Evolutionary conservation across 2,329 filamentous ascomycete species (phyloP).

Genomic region (Alternaria gansuensis): DNA sequence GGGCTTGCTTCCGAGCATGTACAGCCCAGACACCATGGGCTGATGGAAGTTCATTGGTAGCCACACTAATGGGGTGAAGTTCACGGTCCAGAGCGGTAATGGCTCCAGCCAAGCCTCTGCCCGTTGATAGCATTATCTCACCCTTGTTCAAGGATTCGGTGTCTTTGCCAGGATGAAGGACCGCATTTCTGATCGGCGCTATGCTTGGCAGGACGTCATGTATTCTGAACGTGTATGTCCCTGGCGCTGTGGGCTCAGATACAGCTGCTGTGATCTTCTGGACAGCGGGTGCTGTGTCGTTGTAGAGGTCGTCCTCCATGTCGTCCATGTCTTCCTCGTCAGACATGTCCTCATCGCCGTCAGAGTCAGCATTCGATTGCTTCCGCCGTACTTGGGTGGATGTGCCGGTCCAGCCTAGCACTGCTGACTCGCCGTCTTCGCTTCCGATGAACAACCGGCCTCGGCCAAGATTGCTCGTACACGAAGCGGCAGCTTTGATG

Average conservation of each 20-base stretch:
- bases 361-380: conserved; percentile 68
- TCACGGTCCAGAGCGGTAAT: conserved; percentile 80
- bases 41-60: conserved; percentile 75
- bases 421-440: conserved; percentile 79
- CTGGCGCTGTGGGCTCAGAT: conserved; percentile 60
- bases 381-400: conserved; percentile 67
- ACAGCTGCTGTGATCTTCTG: conserved; percentile 52
- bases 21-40: conserved; percentile 85
- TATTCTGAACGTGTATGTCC: conserved; percentile 75
- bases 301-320: conserved; percentile 69
- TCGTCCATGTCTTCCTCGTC: conserved; percentile 67
- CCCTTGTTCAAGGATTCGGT: conserved; percentile 47
- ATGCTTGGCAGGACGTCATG: conserved; percentile 81
- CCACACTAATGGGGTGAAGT: conserved; percentile 76
- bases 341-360: conserved; percentile 57
- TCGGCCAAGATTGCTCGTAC: conserved; percentile 72
- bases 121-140: conserved; percentile 66
- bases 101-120: conserved; percentile 71
- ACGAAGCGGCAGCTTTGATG: conserved; percentile 71
- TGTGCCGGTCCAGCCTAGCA: conserved; percentile 79
- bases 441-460: conserved; percentile 84
- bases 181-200: conserved; percentile 79
- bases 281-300: conserved; percentile 62
- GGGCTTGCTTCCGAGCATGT: conserved; percentile 71
- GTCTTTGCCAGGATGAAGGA: conserved; percentile 63